Evolutionary conservation across 208 protist genomes (phyloP), one percentile per base, ranked within the genome.

Genomic region (Balamuthia mandrillaris): DNA sequence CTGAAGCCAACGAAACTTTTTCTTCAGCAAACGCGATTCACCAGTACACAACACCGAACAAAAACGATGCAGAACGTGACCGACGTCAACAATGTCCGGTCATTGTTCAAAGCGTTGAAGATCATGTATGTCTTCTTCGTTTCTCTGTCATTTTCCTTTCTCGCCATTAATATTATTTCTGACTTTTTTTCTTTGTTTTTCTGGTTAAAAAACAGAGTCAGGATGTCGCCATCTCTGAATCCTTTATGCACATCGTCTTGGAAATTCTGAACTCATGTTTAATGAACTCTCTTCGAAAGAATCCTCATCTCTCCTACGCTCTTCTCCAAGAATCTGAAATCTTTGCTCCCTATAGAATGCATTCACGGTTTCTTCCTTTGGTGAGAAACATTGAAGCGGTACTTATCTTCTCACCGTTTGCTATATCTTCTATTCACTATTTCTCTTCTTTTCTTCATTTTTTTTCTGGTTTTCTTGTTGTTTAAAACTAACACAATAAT

Each of bases 211-310:
- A n/a, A n/a, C n/a, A n/a, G n/a, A n/a, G n/a, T n/a, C n/a, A n/a
- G n/a, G n/a, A n/a, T 2, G n/a, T 78, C 45, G 45, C 2, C 2
- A 37, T 29, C 6, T 27, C 31, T 2, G 68, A 78, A 35, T 78
- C 68, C 27, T 58, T 42, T 33, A 9, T 78, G 68, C 45, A 78
- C 45, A 29, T 78, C 45, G 68, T 78, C 5, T 35, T 78, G 10
- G 68, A 78, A 35, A 78, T 78, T 49, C 68, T 78, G 29, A 78
- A 78, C 47, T 54, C 68, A 33, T 58, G 68, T 18, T 49, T 78
- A 18, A 78, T 33, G 27, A 78, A 78, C 45, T 42, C 68, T 2
- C 45, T 78, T 0, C 68, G 68, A 9, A 35, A 42, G 10, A 78
- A 78, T 16, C 68, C 68, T 27, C 68, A 78, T 42, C 47, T 78